Base-by-base conservation (phyloP, 2,329 filamentous ascomycete species). In the Tympanopsis confertula region DNA sequence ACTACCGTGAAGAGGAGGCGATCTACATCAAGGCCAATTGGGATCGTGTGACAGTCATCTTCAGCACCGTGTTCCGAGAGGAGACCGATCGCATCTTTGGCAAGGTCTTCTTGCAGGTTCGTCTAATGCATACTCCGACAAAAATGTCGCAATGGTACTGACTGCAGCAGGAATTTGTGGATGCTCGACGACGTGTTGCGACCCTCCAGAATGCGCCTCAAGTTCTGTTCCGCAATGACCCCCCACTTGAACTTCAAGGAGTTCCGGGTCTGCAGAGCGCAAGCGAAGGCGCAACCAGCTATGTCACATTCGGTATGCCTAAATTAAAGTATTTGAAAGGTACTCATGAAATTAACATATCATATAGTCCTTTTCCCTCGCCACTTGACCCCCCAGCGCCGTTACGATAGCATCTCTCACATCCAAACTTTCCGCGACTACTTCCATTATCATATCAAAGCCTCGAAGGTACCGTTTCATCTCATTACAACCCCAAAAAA, bases 381-480 rank as follows among this genome's bases (percentile, higher is more conserved):
- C 46, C 93, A 99, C 61, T 70, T 99, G 47, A 89, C 87, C 13
- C 78, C 79, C 13, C 86, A 95, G 61, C 78, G 87, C 55, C 86
- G 93, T 66, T 82, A 85, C 42, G 88, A 95, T 47, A 88, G 93
- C 57, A 98, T 99, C 50, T 95, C 88, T 37, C 93, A 98, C 59
- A 96, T 99, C 52, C 93, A 99, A 65, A 99, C 91, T 13, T 98
- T 98, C 84, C 85, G 91, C 48, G 91, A 98, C 57, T 98, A 98
- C 63, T 98, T 99, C 71, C 91, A 99, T 62, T 99, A 99, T 61
- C 91, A 98, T 63, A 98, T 98, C 65, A 98, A 98, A 66, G 93
- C 91, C 20, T 95, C 88, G 44, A 98, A 98, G 71, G 30, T 33
- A 33, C 10, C n/a, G 30, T 15, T 33, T 33, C 30, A 33, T 12